These are phyloP conservation scores for Salmacisia buchloeana DNA, from an alignment of 1,284 basidiomycete species.

Conservation along the genomic window DNA sequence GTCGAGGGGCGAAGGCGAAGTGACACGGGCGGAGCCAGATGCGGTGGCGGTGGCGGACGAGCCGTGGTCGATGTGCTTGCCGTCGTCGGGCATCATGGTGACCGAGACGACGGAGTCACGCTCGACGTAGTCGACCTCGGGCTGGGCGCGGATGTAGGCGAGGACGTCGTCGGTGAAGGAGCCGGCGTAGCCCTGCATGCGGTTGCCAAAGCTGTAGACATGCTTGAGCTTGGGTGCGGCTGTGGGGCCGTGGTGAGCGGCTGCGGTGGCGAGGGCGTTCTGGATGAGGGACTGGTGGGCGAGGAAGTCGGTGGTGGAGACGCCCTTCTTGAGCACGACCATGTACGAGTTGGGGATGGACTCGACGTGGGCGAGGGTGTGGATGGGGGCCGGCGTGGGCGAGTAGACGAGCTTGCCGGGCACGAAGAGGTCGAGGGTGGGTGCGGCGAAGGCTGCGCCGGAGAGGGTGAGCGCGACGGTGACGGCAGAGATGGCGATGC, in stretches of 20 bases:
- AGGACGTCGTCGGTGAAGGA: slow-evolving; percentile 70
- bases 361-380: slow-evolving; percentile 16
- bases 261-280: background rate
- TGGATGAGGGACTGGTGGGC: slow-evolving; percentile 32
- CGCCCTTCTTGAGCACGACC: slow-evolving; percentile 46
- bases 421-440: background rate
- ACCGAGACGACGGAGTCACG: slow-evolving; percentile 58
- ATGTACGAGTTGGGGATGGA: slow-evolving; percentile 44
- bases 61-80: slow-evolving; percentile 57
- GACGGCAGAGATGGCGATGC: background rate
- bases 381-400: background rate
- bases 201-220: slow-evolving; percentile 38
- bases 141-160: slow-evolving; percentile 72
- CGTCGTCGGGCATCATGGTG: slow-evolving; percentile 41
- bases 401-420: background rate
- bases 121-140: slow-evolving; percentile 90
- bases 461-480: slow-evolving; percentile 4
- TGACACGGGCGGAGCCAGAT: slow-evolving; percentile 14
- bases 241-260: slow-evolving; percentile 9
- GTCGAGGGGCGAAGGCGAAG: slow-evolving; percentile 7
- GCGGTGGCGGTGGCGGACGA: slow-evolving; percentile 44
- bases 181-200: slow-evolving; percentile 75
- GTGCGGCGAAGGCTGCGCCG: background rate
- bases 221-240: slow-evolving; percentile 21
- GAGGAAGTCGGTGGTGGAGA: slow-evolving; percentile 33